These are phyloP conservation scores for Hydnum rufescens DNA, from an alignment of 768 basidiomycete genomes.

Conservation along the genomic window DNA sequence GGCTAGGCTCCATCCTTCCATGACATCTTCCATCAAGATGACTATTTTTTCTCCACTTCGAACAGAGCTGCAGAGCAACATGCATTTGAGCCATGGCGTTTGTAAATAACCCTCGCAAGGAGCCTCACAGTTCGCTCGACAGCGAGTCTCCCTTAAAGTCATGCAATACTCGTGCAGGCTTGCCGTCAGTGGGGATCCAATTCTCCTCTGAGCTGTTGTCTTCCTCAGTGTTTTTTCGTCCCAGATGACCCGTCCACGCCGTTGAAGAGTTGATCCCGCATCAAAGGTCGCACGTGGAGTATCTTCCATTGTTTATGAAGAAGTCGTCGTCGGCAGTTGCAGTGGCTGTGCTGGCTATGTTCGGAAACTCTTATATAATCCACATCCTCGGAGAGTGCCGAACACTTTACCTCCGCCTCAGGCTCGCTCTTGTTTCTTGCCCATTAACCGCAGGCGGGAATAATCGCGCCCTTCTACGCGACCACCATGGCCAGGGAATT, in stretches of 20 bases:
- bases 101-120: not conserved
- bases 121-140: constrained; percentile 37
- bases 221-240: constrained; percentile 6
- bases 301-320: too few relatives aligned
- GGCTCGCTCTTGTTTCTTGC: too few relatives aligned
- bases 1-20: constrained; percentile 68
- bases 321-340: too few relatives aligned
- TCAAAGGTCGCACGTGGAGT: too few relatives aligned
- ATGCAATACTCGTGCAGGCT: constrained; percentile 49
- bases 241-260: constrained; percentile 52
- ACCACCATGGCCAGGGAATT: too few relatives aligned
- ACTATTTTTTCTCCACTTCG: constrained; percentile 51
- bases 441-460: too few relatives aligned
- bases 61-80: constrained; percentile 21
- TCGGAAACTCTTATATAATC: too few relatives aligned
- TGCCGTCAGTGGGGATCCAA: constrained; percentile 17
- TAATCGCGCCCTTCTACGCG: too few relatives aligned
- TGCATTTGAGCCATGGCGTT: not conserved
- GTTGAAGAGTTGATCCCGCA: constrained; percentile 55
- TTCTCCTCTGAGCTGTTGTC: constrained; percentile 23
- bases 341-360: too few relatives aligned
- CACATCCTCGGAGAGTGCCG: too few relatives aligned
- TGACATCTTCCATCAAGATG: constrained; percentile 48
- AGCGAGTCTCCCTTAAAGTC: constrained; percentile 57
- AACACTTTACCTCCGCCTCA: too few relatives aligned